Percentiles rank a stretch among this genome's conserved stretches.
Conservation (phyloP, 257 asterid genomes). For the Primulina tabacum region DNA sequence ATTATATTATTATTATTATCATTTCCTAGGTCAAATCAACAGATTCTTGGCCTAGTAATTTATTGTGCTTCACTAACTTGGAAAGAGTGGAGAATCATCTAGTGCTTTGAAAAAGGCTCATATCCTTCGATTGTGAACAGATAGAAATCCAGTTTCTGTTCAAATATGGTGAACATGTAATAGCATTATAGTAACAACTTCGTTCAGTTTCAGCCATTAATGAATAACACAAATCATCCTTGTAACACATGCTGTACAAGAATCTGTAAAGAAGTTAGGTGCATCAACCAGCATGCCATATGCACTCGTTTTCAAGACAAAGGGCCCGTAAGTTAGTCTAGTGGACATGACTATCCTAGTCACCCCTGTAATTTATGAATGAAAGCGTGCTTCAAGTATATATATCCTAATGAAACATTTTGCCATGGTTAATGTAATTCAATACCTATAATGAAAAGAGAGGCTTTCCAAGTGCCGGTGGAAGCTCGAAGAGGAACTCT, state of each 20-base stretch:
- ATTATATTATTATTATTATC: not conserved
- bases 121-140: not conserved
- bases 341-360: no score
- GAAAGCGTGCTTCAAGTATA: not conserved
- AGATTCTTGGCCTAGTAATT: not conserved
- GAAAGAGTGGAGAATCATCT: not conserved
- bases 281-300: not conserved
- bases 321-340: no score
- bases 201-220: not conserved
- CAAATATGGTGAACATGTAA: no score
- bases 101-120: not conserved
- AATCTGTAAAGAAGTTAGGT: not conserved
- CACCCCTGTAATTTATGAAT: no score
- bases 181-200: no score
- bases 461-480: constrained; percentile 92
- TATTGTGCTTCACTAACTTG: not conserved
- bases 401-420: not conserved
- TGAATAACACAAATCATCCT: not conserved
- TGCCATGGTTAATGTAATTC: not conserved
- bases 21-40: constrained; percentile 3
- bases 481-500: constrained; percentile 66
- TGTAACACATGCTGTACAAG: not conserved
- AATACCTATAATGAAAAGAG: constrained; percentile 78
- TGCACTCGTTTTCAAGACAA: not conserved
- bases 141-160: not conserved